Base-by-base conservation (phyloP, 208 protist species). In the Leishmania gerbilli region DNA sequence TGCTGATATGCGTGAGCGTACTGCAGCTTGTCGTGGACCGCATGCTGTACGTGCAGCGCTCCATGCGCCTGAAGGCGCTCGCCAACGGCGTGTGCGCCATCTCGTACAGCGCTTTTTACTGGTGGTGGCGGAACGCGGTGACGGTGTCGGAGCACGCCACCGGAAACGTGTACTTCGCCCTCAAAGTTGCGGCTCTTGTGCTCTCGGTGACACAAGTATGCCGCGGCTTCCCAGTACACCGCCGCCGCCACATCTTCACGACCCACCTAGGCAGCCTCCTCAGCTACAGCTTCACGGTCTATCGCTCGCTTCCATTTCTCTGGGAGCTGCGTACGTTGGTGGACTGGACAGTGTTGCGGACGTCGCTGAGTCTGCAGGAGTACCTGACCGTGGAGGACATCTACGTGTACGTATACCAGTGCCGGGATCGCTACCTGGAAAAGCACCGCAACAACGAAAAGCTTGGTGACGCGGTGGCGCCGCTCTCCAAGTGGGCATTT, bases 381-480 rank as follows among this genome's bases (percentile, higher is more conserved):
- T 98, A 92, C 77, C 79, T 98, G n/a, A 97, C 90, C 62, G 74
- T 96, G 37, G 93, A 96, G 84, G 93, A 97, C 77, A 76, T 93
- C 37, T 86, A 89, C 78, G 86, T 92, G 72, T 88, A 87, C 76
- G 58, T 94, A 19, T 93, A 92, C 87, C 65, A 74, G 55, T 86
- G 89, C 45, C 84, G 82, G 7, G 79, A 89, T 64, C 75, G 89
- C 37, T 80, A 79, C 19, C 74, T 82, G 11, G 72, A 65, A 19
- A 71, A 71, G 62, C 60, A 58, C 34, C 81, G 56, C 56, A 60
- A 58, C 37, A 21, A 42, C 77, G 69, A 83, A 76, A 62, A 72
- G 31, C 64, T 93, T 40, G 90, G 90, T 58, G 79, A 79, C n/a
- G 53, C 84, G 9, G 85, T 95, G 42, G n/a, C 80, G 34, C 71